Base-by-base conservation (phyloP, 2,329 filamentous ascomycete genomes). In the Capronia epimyces region DNA sequence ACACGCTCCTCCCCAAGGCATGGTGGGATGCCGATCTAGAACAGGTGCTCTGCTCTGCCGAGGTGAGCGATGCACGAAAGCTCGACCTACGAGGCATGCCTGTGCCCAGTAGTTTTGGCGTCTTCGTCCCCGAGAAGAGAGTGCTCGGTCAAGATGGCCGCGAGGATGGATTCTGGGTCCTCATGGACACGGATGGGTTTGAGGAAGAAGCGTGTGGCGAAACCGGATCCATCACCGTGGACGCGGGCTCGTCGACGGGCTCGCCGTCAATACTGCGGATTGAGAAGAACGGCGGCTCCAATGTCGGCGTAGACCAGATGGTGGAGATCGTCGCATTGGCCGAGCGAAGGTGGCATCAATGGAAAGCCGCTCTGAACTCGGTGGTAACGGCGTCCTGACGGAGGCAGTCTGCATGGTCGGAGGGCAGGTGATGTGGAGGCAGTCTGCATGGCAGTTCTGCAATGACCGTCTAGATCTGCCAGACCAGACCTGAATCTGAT, bases 121-220 rank as follows among this genome's bases (percentile, higher is more conserved):
- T 96, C 8, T 94, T 95, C 64, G 82, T 79, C 41, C 83, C 83
- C 43, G 74, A 75, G 62, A 63, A 74, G 67, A 79, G 78, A 64
- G 73, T 73, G 22, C 70, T 73, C 50, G 29, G 20, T 29, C 47
- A 29, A 6, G 42, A 49, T n/a, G 52, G 75, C 69, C 58, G 76
- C 74, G 63, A 76, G 75, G 58, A 77, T 44, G 64, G 62, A 59
- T 61, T 64, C 54, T 95, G 89, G 88, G 73, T 96, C 2, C 70
- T 98, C 50, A 81, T 86, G 5, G 93, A 98, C 70, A 89, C 89
- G 2, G 93, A 98, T 71, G 80, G 82, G 18, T 84, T 95, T 60
- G 93, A 98, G 71, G 93, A 97, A 71, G 80, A 79, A 7, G 70
- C 95, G 37, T 95, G 89, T 65, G 76, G 83, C 55, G 93, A 98